Evolutionary conservation across 257 asterid species (phyloP), one percentile per base, ranked within the genome.

Genomic region (Solanum pennellii): DNA sequence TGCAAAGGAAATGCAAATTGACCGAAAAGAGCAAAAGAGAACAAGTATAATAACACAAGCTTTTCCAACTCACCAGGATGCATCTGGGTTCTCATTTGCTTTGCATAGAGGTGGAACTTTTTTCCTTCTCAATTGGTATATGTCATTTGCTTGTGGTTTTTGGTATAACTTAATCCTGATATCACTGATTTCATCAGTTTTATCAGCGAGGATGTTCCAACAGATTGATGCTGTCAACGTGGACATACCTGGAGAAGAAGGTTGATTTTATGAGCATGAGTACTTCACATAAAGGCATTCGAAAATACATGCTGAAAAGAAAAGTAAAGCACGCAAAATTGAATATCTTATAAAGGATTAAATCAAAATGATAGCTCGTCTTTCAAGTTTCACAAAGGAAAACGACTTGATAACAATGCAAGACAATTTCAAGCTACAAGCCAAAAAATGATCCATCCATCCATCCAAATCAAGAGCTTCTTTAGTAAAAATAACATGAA

Each of bases 201-300:
- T 97, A 88, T 97, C 98, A 44, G 99, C 99, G 89, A 95, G 89
- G 91, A 97, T 93, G 90, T 95, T 97, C 99, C 99, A 97, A 91
- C 99, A 94, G 52, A 97, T 92, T 20, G 99, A 97, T 82, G 95
- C 87, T 25, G 98, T 92, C 93, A 93, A 85, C 27, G 87, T 90
- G 90, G 96, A 89, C 92, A 96, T 91, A 88, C 95, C 99, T 97
- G 96, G 85, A 89, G 88, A 89, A 89, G 56, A 88, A 84, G 88
- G 69, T 66, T 65, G 87, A 72, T 45, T 86, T 69, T 45, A 42
- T 83, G 59, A 52, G 20, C 66, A 59, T 20, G 45, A 29, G 44
- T 29, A 29, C 49, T 80, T 31, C 29, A 16, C 44, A 80, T 60
- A 79, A 82, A 25, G 87, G 52, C 9, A 27, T 27, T 33, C 42